Conservation (phyloP, 2,329 filamentous ascomycete genomes). For the Colletotrichum cordylinicola region DNA sequence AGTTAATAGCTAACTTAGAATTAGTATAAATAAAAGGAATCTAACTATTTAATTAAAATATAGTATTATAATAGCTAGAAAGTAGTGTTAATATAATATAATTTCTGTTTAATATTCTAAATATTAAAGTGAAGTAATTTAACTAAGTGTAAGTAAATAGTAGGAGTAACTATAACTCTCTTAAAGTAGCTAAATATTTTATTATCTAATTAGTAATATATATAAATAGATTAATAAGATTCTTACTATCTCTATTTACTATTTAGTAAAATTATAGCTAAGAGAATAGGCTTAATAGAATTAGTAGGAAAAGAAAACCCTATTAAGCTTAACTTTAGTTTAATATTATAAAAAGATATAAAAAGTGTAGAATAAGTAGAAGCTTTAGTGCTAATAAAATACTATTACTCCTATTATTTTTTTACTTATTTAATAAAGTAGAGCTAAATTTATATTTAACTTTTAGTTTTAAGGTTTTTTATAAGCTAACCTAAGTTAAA, state of each 20-base stretch:
- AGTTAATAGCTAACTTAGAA: not conserved
- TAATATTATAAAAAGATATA: constrained; percentile 50
- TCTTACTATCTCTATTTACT: constrained; percentile 29
- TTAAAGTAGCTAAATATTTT: constrained; percentile 45
- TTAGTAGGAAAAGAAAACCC: constrained; percentile 42
- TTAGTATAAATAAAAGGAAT: not conserved
- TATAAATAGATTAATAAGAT: constrained; percentile 28
- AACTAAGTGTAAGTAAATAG: no score
- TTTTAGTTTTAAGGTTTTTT: constrained; percentile 42
- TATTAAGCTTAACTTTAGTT: constrained; percentile 48
- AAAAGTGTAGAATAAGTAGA: constrained; percentile 46
- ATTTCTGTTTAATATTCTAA: no score
- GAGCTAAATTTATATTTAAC: constrained; percentile 39
- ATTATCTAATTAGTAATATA: constrained; percentile 19
- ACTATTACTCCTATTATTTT: constrained; percentile 44
- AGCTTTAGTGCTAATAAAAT: constrained; percentile 43
- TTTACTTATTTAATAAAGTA: constrained; percentile 46
- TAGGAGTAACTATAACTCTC: constrained; percentile 6
- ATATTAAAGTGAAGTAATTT: no score
- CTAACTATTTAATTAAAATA: not conserved
- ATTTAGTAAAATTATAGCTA: constrained; percentile 29
- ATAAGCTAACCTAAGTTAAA: not conserved
- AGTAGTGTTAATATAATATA: not conserved
- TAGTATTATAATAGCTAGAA: not conserved
- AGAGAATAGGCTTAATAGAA: constrained; percentile 27